Evolutionary conservation across 208 protist genomes (phyloP).

Genomic region (Balamuthia mandrillaris): DNA sequence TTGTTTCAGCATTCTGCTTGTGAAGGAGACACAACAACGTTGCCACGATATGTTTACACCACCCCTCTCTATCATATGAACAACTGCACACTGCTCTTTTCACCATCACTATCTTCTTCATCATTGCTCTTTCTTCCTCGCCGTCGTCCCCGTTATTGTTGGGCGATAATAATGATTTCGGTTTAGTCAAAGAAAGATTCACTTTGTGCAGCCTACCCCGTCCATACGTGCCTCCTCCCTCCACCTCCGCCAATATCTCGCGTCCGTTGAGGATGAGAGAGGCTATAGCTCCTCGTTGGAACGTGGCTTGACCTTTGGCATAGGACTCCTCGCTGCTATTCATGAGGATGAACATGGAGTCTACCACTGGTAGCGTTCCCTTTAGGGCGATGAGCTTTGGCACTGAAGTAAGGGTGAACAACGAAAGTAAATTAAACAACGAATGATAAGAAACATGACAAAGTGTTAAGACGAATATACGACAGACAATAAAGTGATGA

Average conservation of each 20-base stretch:
- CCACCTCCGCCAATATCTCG: not conserved
- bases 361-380: not conserved
- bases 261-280: not conserved
- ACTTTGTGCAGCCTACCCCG: not conserved
- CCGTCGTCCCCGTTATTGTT: no score
- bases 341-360: not conserved
- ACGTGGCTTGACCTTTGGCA: not conserved
- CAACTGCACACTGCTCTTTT: not conserved
- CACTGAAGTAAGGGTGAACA: not conserved
- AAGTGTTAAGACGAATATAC: no score
- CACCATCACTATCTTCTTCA: not conserved
- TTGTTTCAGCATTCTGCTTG: no score
- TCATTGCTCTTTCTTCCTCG: not conserved
- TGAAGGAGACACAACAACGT: not conserved
- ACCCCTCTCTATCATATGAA: not conserved
- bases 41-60: conserved; percentile 11
- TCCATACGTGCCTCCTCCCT: not conserved
- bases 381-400: not conserved
- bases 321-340: not conserved
- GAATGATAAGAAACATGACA: no score
- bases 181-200: not conserved
- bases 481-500: no score
- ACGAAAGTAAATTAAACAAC: not conserved
- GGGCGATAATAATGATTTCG: no score
- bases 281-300: not conserved